These are phyloP conservation scores for Aspergillus japonicus DNA, from an alignment of 2,329 filamentous ascomycete genomes.

Conservation along the genomic window DNA sequence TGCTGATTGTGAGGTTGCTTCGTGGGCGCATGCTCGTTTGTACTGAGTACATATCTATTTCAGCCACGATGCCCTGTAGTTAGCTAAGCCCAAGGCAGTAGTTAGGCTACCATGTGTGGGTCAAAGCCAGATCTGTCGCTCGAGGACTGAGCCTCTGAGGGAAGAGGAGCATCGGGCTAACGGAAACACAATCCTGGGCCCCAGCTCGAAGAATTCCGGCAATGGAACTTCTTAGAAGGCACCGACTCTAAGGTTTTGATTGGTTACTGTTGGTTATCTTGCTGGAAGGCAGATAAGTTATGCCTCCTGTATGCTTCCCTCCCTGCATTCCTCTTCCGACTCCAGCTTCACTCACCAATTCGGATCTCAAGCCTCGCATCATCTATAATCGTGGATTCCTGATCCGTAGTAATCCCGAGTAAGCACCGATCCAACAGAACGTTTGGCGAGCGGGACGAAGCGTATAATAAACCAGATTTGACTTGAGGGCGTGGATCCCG, in stretches of 20 bases:
- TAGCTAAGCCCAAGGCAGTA: not conserved
- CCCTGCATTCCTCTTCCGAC: not conserved
- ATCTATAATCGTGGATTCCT: too few relatives aligned
- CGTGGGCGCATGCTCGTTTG: not conserved
- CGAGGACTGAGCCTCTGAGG: not conserved
- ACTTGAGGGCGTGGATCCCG: not conserved
- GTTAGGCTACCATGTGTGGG: not conserved
- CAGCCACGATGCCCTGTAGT: not conserved
- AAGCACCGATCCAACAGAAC: not conserved
- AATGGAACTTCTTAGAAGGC: not conserved
- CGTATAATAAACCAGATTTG: not conserved
- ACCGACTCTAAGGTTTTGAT: too few relatives aligned
- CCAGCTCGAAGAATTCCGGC: not conserved
- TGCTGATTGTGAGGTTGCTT: too few relatives aligned
- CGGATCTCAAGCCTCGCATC: too few relatives aligned
- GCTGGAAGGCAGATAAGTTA: too few relatives aligned
- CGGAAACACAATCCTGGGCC: not conserved
- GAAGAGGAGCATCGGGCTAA: not conserved
- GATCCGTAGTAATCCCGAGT: not conserved
- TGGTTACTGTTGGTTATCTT: too few relatives aligned
- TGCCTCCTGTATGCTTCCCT: not conserved
- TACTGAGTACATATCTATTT: too few relatives aligned
- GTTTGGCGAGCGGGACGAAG: not conserved
- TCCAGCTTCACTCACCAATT: not conserved
- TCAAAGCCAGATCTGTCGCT: not conserved